Base-by-base conservation (phyloP, 75 land plant species). In the Picea glauca region DNA sequence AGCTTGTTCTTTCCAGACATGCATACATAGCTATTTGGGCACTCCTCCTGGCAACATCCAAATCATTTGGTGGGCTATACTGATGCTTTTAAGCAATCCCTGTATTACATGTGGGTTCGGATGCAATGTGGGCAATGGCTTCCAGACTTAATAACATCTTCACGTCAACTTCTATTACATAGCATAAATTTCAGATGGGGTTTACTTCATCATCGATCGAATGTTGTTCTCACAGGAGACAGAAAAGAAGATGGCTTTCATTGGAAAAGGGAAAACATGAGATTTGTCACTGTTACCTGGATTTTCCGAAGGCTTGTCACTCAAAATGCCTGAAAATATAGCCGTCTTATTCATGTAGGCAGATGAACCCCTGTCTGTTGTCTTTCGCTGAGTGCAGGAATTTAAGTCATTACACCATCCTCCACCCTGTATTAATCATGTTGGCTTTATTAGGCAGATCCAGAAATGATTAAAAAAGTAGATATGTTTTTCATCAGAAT, bases 381-480 rank as follows among this genome's bases (percentile, higher is more conserved):
- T 62, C 23, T 96, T 84, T 67, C 99, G 91, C 6, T 83, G 83
- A 62, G 63, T 31, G 72, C 99, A 98, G 9, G 92, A 80, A 13
- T 38, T 67, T 8, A 80, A 65, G 72, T 88, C 89, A 31, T 85
- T 85, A 81, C 99, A 98, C 99, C 99, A 98, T 38, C 90, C 98
- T 67, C 99, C 99, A 35, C 96, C 98, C 76, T 75, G 76, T 62
- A 62, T 50, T 50, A 50, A 50, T 8, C 74, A 70, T 70, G 30
- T 13, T 70, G n/a, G 12, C 46, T 33, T 30, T 9, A 62, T 62
- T 62, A 62, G 65, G 13, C 72, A 67, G 40, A 70, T 46, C 73
- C 9, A 50, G 11, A 8, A 1, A 50, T 8, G 1, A 38, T 38
- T 38, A 50, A 50, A 50, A 50, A 8, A 6, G 11, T 50, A 11